These are phyloP conservation scores for Phanerodontia chrysosporium DNA, from an alignment of 768 basidiomycete genomes.

Conservation along the genomic window DNA sequence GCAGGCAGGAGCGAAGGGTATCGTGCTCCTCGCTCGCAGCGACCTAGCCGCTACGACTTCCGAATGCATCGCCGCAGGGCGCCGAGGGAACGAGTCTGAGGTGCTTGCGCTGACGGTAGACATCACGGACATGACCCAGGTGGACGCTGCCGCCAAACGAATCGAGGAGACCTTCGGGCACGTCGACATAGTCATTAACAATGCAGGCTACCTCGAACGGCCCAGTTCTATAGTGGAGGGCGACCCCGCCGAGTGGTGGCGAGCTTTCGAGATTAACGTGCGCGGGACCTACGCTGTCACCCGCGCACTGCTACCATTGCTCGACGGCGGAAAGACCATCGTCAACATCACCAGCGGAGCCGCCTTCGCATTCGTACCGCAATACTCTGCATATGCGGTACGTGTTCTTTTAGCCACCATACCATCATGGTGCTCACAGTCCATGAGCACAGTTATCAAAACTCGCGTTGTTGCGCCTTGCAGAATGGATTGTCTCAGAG, in stretches of 20 bases:
- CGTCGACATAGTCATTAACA: conserved; percentile 27
- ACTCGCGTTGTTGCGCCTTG: background rate
- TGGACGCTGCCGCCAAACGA: conserved; percentile 21
- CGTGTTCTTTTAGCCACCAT: too few relatives aligned
- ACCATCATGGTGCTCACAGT: too few relatives aligned
- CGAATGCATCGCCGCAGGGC: conserved; percentile 9
- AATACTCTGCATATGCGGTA: background rate
- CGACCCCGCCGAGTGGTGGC: conserved; percentile 11
- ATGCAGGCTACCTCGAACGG: conserved; percentile 18
- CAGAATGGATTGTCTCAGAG: background rate
- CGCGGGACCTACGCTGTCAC: conserved; percentile 10
- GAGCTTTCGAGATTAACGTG: conserved; percentile 7
- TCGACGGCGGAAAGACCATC: conserved; percentile 10
- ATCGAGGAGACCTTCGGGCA: conserved; percentile 22
- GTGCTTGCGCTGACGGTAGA: conserved; percentile 23
- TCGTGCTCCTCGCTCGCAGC: background rate
- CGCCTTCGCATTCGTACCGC: background rate
- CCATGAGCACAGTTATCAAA: background rate
- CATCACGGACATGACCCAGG: conserved; percentile 18
- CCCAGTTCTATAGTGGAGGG: background rate
- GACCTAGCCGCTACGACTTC: background rate
- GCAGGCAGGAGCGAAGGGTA: background rate
- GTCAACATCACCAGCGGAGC: conserved; percentile 2
- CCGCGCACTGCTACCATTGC: conserved; percentile 6
- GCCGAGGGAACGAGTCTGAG: conserved; percentile 3